Evolutionary conservation across 768 basidiomycete genomes (phyloP), one percentile per base, ranked within the genome.

Genomic region (Mycena amicta): DNA sequence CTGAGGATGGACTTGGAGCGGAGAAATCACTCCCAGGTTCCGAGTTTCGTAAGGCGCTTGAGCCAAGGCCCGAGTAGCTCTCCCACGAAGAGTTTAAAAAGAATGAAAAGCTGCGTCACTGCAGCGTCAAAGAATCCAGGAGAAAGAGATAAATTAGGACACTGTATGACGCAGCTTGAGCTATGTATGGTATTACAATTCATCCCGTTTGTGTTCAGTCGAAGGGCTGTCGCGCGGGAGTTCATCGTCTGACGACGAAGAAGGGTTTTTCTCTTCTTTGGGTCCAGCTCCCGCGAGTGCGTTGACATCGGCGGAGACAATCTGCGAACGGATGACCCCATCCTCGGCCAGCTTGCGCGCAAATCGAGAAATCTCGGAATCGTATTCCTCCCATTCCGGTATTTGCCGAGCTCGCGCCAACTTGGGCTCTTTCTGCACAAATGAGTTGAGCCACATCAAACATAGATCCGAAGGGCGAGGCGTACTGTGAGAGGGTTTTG

Each of bases 321-420:
- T 81, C 22, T 83, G 82, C 1, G 87, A 87, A 33, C 79, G 84
- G 56, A 93, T 87, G 62, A 82, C 77, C 25, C 92, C 92, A 27
- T 85, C 80, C 13, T 86, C 79, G 2, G 89, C 87, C 45, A 96
- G 78, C 52, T 84, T 79, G 25, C 84, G 81, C 0, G 91, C 88
- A 60, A 99, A 93, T 26, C 75, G 80, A 2, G 95, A 89, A 52
- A 98, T 95, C 73, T 99, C 95, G 4, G 77, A 68, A 71, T 99
- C 96, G 68, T 98, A 98, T 50, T 84, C 84, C 61, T 96, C 94
- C 97, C 97, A 99, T 70, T 98, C 97, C 0, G 97, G 96, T 52
- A 98, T 97, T 66, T 94, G 87, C 33, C 95, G 85, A 3, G 97
- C 97, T 23, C 97, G 86, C 3, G 88, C 83, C 4, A 98, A 81